phyloP scores from a whole-genome alignment of 331 rosid species.

The Telfairia occidentalis region DNA sequence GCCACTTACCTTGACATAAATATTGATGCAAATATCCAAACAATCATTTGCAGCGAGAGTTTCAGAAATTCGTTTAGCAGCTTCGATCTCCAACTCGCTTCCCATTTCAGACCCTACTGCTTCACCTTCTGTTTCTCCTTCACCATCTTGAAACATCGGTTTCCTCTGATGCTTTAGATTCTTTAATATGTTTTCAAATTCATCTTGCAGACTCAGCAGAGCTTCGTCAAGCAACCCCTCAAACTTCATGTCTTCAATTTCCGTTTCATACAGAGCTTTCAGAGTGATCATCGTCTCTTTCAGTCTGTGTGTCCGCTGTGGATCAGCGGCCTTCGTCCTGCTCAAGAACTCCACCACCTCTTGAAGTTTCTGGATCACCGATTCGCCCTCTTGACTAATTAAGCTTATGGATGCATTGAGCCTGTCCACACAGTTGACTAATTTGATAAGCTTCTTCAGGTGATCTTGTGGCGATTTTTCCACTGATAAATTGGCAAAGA shows the following conservation, averaged over 20 bases:
- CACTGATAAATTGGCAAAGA: constrained; percentile 27
- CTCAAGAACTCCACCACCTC: constrained; percentile 91
- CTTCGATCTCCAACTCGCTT: constrained; percentile 43
- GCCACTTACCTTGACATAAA: constrained; percentile 56
- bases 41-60: constrained; percentile 68
- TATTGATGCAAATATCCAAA: constrained; percentile 77
- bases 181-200: constrained; percentile 45
- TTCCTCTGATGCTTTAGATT: constrained; percentile 41
- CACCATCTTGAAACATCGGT: not conserved
- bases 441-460: constrained; percentile 36
- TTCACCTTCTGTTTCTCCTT: constrained; percentile 13
- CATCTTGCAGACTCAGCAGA: constrained; percentile 61
- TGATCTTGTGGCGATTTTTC: constrained; percentile 25
- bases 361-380: constrained; percentile 69
- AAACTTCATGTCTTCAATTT: constrained; percentile 66
- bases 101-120: constrained; percentile 32
- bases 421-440: constrained; percentile 47
- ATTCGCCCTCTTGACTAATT: constrained; percentile 53
- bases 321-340: constrained; percentile 72
- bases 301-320: constrained; percentile 37
- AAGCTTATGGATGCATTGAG: constrained; percentile 31
- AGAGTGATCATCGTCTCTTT: constrained; percentile 58
- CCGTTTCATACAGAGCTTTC: constrained; percentile 59
- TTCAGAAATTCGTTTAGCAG: constrained; percentile 39
- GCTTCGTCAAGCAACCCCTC: constrained; percentile 78